Evolutionary conservation across 371 early-diverging fungal species (phyloP), one percentile per base, ranked within the genome.

Genomic region (Rhizopus stolonifer): DNA sequence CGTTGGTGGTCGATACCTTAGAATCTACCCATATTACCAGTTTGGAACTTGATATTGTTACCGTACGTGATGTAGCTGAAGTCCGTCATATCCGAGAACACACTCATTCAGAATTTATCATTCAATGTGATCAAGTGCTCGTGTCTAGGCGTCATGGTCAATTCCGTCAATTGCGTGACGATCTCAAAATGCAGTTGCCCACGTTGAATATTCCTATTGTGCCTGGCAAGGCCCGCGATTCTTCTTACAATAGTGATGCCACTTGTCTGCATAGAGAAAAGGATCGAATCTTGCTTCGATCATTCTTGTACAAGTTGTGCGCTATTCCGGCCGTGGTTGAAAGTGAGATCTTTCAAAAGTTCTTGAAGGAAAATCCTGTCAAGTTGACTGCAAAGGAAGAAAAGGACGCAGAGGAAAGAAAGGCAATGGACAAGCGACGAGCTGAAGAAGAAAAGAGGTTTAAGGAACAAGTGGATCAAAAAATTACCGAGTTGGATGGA

Each of bases 231-330:
- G 56, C 68, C 5, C 63, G 45, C 36, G 66, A 65, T 34, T 4
- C 60, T 32, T 50, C 52, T 6, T 31, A 52, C 19, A 40, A 54
- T 23, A 53, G 18, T 14, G 45, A 25, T 22, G 49, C n/a, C 15
- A 51, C 45, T 32, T 51, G 64, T 51, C 24, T 67, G 3, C 60
- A 65, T 18, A 70, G 80, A 2, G 85, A 85, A 55, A 77, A 74
- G 55, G 83, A 85, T 58, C 76, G 87, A 1, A 46, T 83, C 50
- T 58, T 68, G 33, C 65, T 83, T 15, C 69, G 82, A 10, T 67
- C 77, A 0, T 79, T 72, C 31, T 48, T 84, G 3, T 75, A 69
- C 15, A 63, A 78, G 1, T 52, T 83, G 6, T 64, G 65, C 48
- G 58, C 61, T 7, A 57, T 69, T 1, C 70, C 71, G 4, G 66